A percentile compares a stretch with the other conserved stretches of the same genome.
phyloP scores from a whole-genome alignment of 345 rosid genomes.

The Rhizophora mangle region DNA sequence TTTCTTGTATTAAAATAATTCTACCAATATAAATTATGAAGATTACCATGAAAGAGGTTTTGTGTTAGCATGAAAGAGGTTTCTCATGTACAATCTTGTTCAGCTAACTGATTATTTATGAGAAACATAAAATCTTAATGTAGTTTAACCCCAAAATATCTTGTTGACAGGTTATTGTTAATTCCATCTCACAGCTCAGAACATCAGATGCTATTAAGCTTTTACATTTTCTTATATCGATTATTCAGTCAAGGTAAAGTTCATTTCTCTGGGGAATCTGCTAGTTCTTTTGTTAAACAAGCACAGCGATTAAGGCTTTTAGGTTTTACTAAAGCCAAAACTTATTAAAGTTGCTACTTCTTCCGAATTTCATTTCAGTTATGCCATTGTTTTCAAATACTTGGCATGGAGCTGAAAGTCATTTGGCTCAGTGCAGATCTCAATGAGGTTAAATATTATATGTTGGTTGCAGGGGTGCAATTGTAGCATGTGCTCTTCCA shows the following conservation, averaged over 20 bases:
- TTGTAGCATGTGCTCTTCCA: slow-evolving; percentile 78
- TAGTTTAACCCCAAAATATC: no score
- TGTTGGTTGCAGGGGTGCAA: slow-evolving; percentile 66
- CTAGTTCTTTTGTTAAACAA: not conserved
- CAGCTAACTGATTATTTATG: not conserved
- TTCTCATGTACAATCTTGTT: not conserved
- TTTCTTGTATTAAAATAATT: not conserved
- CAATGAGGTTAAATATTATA: no score
- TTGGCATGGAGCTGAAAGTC: no score
- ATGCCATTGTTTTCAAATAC: no score
- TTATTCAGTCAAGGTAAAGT: slow-evolving; percentile 71
- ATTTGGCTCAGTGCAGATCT: no score
- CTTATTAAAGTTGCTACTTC: no score
- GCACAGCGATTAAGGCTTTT: no score
- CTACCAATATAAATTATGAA: not conserved
- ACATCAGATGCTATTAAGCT: slow-evolving; percentile 80
- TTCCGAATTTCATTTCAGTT: no score
- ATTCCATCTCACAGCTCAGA: slow-evolving; percentile 66
- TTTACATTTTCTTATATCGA: slow-evolving; percentile 61
- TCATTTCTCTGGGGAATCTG: not conserved
- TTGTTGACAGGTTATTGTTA: slow-evolving; percentile 67
- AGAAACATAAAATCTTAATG: not conserved
- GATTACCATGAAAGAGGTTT: not conserved
- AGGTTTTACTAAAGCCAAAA: no score
- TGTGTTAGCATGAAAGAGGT: not conserved